phyloP scores from a whole-genome alignment of 495 filamentous ascomycete species.

The Penicillium simplicissimum region DNA sequence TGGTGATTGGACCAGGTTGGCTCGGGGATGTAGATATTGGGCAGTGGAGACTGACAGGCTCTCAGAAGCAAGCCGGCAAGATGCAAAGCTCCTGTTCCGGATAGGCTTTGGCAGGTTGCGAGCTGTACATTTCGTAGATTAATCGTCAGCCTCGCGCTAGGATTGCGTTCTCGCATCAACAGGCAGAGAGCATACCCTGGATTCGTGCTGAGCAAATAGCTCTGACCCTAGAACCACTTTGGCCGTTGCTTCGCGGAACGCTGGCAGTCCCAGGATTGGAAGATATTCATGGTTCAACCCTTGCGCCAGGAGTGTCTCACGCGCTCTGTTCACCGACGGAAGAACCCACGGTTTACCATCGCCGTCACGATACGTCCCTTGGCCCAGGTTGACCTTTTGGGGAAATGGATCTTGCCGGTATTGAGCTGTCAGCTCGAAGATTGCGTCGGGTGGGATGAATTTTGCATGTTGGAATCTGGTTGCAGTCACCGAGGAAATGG shows the following conservation, averaged over 20 bases:
- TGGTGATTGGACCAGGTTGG: slow-evolving; percentile 45
- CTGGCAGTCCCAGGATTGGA: slow-evolving; percentile 34
- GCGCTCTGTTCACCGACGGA: slow-evolving; percentile 29
- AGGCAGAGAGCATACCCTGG: not conserved
- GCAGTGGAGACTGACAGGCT: slow-evolving; percentile 17
- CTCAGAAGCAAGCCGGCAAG: slow-evolving; percentile 75
- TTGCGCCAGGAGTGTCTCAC: slow-evolving; percentile 14
- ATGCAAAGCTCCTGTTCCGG: slow-evolving; percentile 83
- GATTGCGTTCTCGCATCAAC: no score
- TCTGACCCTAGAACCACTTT: slow-evolving; percentile 25
- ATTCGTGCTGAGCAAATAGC: not conserved
- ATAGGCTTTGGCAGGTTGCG: slow-evolving; percentile 65
- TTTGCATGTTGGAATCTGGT: slow-evolving; percentile 21
- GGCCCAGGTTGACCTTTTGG: slow-evolving; percentile 40
- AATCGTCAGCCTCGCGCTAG: no score
- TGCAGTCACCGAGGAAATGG: not conserved
- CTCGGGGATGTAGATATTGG: slow-evolving; percentile 33
- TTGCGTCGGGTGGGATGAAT: slow-evolving; percentile 38
- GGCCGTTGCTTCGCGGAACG: slow-evolving; percentile 27
- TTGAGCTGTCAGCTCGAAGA: slow-evolving; percentile 37
- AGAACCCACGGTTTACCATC: slow-evolving; percentile 45
- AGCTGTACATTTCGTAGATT: slow-evolving; percentile 8
- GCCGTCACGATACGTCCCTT: slow-evolving; percentile 42
- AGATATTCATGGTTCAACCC: slow-evolving; percentile 39
- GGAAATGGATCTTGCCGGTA: slow-evolving; percentile 33